Conservation (phyloP, 2,329 filamentous ascomycete genomes). For the Fusarium sp. region DNA sequence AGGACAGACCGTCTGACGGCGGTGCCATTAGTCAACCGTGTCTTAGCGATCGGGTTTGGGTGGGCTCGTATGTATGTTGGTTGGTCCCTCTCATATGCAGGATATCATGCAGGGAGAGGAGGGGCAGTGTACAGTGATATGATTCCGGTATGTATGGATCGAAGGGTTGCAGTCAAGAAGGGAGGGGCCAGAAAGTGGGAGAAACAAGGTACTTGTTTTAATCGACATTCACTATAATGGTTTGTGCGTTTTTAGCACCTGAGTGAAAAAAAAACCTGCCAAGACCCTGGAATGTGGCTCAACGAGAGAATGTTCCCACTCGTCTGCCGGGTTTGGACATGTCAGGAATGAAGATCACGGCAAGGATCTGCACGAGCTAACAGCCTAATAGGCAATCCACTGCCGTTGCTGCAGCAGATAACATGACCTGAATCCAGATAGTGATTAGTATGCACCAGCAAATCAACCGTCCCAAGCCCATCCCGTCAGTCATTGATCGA, state of each 20-base stretch:
- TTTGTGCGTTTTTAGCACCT: neutral
- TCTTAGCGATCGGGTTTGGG: neutral
- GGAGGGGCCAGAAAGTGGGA: constrained; percentile 1
- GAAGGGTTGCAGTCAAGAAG: neutral
- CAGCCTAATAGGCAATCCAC: neutral
- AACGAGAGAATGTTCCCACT: constrained; percentile 12
- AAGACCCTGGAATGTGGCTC: constrained; percentile 22
- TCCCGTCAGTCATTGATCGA: constrained; percentile 6
- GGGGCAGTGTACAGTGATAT: neutral
- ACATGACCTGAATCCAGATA: neutral
- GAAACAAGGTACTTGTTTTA: constrained; percentile 21
- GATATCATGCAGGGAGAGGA: constrained; percentile 18
- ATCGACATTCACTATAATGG: neutral
- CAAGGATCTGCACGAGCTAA: constrained; percentile 12
- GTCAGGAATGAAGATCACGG: constrained; percentile 23
- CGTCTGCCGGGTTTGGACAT: constrained; percentile 30
- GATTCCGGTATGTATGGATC: neutral
- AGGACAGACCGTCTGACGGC: constrained; percentile 34
- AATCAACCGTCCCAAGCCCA: neutral
- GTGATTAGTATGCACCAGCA: neutral
- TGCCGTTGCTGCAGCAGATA: neutral
- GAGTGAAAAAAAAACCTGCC: neutral
- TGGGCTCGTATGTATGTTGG: neutral
- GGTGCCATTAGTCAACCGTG: constrained; percentile 24
- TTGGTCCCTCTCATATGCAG: constrained; percentile 8